Conservation (phyloP, 2,329 filamentous ascomycete species). For the Tolypocladium ovalisporum region DNA sequence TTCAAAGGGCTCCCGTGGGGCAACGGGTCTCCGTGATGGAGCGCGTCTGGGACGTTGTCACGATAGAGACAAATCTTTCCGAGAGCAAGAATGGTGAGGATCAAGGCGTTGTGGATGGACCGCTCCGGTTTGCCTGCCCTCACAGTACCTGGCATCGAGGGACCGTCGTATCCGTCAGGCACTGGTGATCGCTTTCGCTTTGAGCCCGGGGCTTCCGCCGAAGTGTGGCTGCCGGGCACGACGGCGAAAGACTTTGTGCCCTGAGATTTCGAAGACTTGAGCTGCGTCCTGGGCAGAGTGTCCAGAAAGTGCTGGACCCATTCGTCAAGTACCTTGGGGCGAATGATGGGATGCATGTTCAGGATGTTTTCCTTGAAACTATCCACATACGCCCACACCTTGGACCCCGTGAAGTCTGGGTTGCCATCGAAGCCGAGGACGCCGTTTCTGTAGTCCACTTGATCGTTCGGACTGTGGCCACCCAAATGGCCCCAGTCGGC, state of each 20-base stretch:
- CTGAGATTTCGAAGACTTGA: conserved; percentile 16
- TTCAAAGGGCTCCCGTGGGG: conserved; percentile 25
- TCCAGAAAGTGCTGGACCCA: conserved; percentile 44
- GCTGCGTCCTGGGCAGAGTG: conserved; percentile 25
- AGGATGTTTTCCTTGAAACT: conserved; percentile 52
- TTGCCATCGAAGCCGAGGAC: conserved; percentile 33
- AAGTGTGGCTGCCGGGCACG: conserved; percentile 12
- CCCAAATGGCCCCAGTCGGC: conserved; percentile 51
- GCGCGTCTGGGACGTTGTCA: conserved; percentile 45
- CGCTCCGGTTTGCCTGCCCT: conserved; percentile 44
- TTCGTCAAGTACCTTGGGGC: conserved; percentile 38
- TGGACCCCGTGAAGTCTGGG: conserved; percentile 40
- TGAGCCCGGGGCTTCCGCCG: conserved; percentile 17
- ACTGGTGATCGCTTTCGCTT: conserved; percentile 48
- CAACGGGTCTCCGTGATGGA: conserved; percentile 24
- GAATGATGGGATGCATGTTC: conserved; percentile 54
- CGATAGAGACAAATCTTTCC: conserved; percentile 65
- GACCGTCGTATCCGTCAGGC: conserved; percentile 20
- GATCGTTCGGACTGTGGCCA: conserved; percentile 32
- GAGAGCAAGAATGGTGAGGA: conserved; percentile 73
- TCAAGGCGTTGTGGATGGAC: conserved; percentile 69
- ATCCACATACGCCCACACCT: conserved; percentile 41
- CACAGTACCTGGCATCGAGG: conserved; percentile 15
- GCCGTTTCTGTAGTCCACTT: conserved; percentile 26
- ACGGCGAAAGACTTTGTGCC: conserved; percentile 21